phyloP scores from a whole-genome alignment of 2,329 filamentous ascomycete genomes.

The Trichophyton rubrum region DNA sequence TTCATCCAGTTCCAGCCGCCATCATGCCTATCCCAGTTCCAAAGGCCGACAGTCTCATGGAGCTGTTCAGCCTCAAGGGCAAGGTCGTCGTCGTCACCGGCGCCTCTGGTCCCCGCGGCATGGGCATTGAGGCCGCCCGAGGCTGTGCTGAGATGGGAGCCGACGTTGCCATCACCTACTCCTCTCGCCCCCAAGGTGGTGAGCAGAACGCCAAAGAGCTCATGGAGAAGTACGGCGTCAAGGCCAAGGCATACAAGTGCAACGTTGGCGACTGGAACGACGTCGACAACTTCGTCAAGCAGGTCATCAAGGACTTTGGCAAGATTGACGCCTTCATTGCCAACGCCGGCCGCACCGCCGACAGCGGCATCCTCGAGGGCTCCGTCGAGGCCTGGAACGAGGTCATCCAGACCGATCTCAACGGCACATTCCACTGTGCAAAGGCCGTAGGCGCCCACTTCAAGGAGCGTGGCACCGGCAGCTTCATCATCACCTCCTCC shows the following conservation, averaged over 20 bases:
- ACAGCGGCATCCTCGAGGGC: slow-evolving; percentile 56
- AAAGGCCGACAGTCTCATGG: slow-evolving; percentile 15
- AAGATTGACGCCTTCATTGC: slow-evolving; percentile 56
- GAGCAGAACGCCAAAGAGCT: slow-evolving; percentile 56
- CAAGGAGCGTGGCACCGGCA: slow-evolving; percentile 52
- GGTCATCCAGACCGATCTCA: slow-evolving; percentile 76
- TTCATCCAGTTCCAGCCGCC: slow-evolving; percentile 1
- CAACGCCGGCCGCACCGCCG: slow-evolving; percentile 59
- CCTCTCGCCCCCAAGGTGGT: slow-evolving; percentile 48
- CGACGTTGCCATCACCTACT: slow-evolving; percentile 55
- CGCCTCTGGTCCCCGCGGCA: slow-evolving; percentile 49
- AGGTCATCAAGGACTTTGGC: slow-evolving; percentile 55
- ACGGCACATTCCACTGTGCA: slow-evolving; percentile 73
- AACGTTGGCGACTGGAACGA: slow-evolving; percentile 46
- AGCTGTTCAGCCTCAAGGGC: slow-evolving; percentile 30
- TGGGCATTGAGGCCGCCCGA: slow-evolving; percentile 55
- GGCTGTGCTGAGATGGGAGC: slow-evolving; percentile 54
- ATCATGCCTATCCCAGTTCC: slow-evolving; percentile 17
- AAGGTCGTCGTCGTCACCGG: slow-evolving; percentile 38
- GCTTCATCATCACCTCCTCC: slow-evolving; percentile 54
- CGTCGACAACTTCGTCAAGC: slow-evolving; percentile 45
- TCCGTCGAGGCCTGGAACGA: slow-evolving; percentile 59
- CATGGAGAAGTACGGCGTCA: slow-evolving; percentile 47
- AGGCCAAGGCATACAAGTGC: slow-evolving; percentile 56
- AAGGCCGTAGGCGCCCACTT: slow-evolving; percentile 76